These are phyloP conservation scores for Hansfordia pulvinata DNA, from an alignment of 2,329 filamentous ascomycete genomes.

Conservation along the genomic window DNA sequence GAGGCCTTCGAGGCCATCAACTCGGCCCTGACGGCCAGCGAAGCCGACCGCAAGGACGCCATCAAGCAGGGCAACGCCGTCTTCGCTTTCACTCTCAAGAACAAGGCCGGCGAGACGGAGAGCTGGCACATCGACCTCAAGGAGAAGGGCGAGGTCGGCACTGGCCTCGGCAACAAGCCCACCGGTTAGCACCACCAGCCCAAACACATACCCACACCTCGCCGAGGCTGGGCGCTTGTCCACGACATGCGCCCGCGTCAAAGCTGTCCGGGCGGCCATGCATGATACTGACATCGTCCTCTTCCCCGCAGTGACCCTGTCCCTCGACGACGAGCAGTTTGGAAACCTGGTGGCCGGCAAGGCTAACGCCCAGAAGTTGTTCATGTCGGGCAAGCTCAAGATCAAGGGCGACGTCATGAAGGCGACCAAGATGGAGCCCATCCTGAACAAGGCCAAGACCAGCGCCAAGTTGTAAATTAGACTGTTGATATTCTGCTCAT, in stretches of 20 bases:
- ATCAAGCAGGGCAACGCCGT: constrained; percentile 80
- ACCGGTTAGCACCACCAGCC: constrained; percentile 45
- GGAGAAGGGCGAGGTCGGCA: constrained; percentile 69
- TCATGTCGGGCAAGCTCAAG: constrained; percentile 99
- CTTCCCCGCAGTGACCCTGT: constrained; percentile 56
- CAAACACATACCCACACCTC: too few species aligned
- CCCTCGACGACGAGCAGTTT: constrained; percentile 78
- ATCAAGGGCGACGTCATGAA: constrained; percentile 98
- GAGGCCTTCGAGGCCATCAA: constrained; percentile 84
- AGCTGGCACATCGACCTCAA: constrained; percentile 96
- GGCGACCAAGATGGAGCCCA: constrained; percentile 89
- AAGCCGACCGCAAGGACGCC: constrained; percentile 65
- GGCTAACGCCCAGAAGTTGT: constrained; percentile 86
- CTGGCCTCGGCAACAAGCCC: constrained; percentile 68
- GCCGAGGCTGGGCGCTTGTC: too few species aligned
- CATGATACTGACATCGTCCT: neutral
- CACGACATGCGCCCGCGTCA: too few species aligned
- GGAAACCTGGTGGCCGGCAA: constrained; percentile 69
- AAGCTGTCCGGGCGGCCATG: too few species aligned
- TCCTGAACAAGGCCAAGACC: constrained; percentile 75
- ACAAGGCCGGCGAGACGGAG: constrained; percentile 62
- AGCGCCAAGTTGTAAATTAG: constrained; percentile 65
- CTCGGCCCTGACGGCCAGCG: constrained; percentile 50
- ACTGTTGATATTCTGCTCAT: neutral
- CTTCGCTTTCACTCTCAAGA: constrained; percentile 89